These are phyloP conservation scores for Aspergillus heteromorphus DNA, from an alignment of 495 filamentous ascomycete genomes.

Conservation along the genomic window DNA sequence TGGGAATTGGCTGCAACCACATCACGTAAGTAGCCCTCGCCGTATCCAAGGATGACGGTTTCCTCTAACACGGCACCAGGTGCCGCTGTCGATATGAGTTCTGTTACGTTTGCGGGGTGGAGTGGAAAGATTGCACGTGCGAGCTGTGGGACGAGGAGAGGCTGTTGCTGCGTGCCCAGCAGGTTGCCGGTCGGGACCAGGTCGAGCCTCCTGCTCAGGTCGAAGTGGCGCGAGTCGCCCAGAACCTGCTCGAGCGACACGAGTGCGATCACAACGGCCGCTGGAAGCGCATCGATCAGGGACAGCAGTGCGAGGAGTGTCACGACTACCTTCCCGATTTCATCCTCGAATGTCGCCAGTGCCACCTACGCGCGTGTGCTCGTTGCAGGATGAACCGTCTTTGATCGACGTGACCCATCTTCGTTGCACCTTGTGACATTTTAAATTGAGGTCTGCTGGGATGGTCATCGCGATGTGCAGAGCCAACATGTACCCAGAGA, in stretches of 20 bases:
- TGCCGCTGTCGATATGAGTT: constrained; percentile 18
- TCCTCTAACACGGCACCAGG: not conserved
- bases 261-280: not conserved
- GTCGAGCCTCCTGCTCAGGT: not conserved
- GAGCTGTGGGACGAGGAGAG: constrained; percentile 32
- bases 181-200: constrained; percentile 3
- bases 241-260: not conserved
- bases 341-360: constrained; percentile 5
- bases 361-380: constrained; percentile 4
- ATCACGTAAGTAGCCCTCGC: constrained; percentile 16
- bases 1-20: constrained; percentile 20
- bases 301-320: constrained; percentile 7
- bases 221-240: constrained; percentile 3
- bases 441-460: too few species aligned
- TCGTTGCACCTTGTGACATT: too few species aligned
- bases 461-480: too few species aligned
- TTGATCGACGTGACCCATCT: not conserved
- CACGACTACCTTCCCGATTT: not conserved
- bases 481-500: too few species aligned
- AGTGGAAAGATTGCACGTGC: constrained; percentile 49
- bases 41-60: not conserved
- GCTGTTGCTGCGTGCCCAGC: constrained; percentile 22
- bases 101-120: constrained; percentile 17
- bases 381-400: constrained; percentile 7
- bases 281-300: constrained; percentile 1